Conservation (phyloP, 2,329 filamentous ascomycete species). For the Bertia moriformis region DNA sequence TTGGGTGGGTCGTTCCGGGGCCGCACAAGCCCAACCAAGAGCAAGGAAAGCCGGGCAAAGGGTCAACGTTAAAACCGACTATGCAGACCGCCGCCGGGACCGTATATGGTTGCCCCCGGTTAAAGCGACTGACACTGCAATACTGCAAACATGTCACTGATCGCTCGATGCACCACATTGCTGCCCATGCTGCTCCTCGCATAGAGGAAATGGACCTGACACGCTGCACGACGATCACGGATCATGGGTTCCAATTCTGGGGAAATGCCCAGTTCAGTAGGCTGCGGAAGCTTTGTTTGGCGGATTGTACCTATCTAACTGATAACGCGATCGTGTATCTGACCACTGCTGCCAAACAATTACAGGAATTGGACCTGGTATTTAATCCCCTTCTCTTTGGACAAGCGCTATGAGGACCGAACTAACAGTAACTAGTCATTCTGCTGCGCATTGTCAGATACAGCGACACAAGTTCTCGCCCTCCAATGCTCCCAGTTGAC, state of each 20-base stretch:
- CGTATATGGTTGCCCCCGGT: conserved; percentile 53
- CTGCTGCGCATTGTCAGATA: conserved; percentile 63
- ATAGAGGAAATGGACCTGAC: conserved; percentile 59
- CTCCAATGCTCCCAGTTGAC: conserved; percentile 54
- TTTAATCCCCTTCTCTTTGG: background rate
- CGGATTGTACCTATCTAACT: conserved; percentile 63
- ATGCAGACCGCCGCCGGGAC: conserved; percentile 43
- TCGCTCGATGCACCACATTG: conserved; percentile 64
- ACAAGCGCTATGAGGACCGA: background rate
- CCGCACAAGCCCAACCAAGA: conserved; percentile 3
- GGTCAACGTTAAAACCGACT: conserved; percentile 6
- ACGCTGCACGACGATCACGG: conserved; percentile 60
- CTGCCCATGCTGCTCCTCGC: conserved; percentile 50
- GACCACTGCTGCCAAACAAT: conserved; percentile 52
- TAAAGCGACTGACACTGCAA: conserved; percentile 50
- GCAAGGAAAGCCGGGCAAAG: conserved; percentile 3
- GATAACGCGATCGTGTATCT: conserved; percentile 63
- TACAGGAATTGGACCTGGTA: conserved; percentile 49
- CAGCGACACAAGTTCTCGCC: conserved; percentile 60
- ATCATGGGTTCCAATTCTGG: conserved; percentile 65
- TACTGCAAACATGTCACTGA: conserved; percentile 71
- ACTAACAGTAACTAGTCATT: conserved; percentile 33
- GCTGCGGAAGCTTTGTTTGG: conserved; percentile 48
- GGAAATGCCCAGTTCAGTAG: conserved; percentile 53
- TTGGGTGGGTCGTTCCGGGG: conserved; percentile 58